These are phyloP conservation scores for Hypoxylon sp. DNA, from an alignment of 2,329 filamentous ascomycete genomes.

Conservation along the genomic window DNA sequence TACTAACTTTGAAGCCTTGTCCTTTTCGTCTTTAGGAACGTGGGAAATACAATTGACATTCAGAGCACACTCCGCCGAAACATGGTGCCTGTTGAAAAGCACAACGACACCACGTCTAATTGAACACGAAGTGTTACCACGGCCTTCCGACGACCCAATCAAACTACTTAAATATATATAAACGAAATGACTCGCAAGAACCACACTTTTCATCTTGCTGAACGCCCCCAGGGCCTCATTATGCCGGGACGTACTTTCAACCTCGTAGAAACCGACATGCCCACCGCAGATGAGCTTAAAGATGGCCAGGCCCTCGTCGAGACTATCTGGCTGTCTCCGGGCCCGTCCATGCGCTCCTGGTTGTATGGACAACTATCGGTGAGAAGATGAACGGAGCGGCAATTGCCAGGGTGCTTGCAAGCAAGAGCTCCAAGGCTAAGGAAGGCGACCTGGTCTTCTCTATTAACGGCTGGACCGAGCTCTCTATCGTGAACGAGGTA, in stretches of 20 bases:
- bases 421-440: conserved; percentile 68
- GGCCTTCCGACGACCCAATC: no score
- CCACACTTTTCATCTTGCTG: conserved; percentile 71
- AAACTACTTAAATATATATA: neutral
- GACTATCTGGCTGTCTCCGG: conserved; percentile 75
- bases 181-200: conserved; percentile 62
- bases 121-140: neutral
- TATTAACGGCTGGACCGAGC: conserved; percentile 75
- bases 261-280: conserved; percentile 65
- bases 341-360: conserved; percentile 84
- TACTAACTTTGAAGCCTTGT: neutral
- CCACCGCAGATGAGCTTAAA: conserved; percentile 68
- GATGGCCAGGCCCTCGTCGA: conserved; percentile 76
- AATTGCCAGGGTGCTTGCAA: conserved; percentile 74
- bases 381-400: conserved; percentile 76
- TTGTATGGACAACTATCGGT: conserved; percentile 76
- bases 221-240: conserved; percentile 73
- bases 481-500: conserved; percentile 71
- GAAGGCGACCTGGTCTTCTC: conserved; percentile 72
- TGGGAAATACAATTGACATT: neutral
- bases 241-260: conserved; percentile 76
- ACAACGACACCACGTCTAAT: neutral
- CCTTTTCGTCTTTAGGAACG: neutral
- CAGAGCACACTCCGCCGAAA: neutral
- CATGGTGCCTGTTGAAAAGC: no score